Evolutionary conservation across 1,284 basidiomycete species (phyloP), one percentile per base, ranked within the genome.

Genomic region (Ustilago hordei): DNA sequence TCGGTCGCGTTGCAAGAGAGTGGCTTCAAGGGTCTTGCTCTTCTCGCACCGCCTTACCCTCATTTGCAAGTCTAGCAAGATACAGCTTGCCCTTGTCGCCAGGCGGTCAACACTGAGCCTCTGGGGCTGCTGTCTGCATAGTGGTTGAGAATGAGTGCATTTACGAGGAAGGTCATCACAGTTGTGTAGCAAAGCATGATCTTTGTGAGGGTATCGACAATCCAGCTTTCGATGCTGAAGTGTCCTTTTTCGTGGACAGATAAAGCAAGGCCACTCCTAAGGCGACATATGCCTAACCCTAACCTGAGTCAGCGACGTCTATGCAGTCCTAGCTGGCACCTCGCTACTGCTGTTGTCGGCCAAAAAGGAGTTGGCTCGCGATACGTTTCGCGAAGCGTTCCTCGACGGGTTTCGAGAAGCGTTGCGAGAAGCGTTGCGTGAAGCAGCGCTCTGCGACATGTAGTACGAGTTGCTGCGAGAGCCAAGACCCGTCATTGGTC

Each of bases 391-490:
- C 19, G 64, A 72, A 31, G 58, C 23, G 43, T 63, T 60, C 12
- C 72, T 55, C 35, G 67, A 70, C 2, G 60, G 45, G 17, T 65
- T 67, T 32, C 73, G 52, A 9, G 58, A 63, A 4, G 67, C 72
- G 43, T 75, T 69, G 11, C 66, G 50, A 4, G 61, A 60, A 1
- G 70, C 70, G 28, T 73, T 73, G 58, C 64, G 61, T 4, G 68
- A 75, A 35, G 68, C 68, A 1, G 73, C 73, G 38, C 68, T 50
- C 53, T 60, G 68, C 28, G 73, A 75, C 15, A 64, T 75, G 59
- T 70, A 53, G 59, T 67, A 75, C 47, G 73, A 75, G 55, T 57
- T 75, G 23, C 59, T 64, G 38, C 73, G 68, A 8, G 61, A 71
- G 28, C 73, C 73, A 5, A 75, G 56, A 0, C 73, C 73, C 0